These are phyloP conservation scores for Barnettozyma sp. DNA, from an alignment of 805 yeast genomes.

Conservation along the genomic window DNA sequence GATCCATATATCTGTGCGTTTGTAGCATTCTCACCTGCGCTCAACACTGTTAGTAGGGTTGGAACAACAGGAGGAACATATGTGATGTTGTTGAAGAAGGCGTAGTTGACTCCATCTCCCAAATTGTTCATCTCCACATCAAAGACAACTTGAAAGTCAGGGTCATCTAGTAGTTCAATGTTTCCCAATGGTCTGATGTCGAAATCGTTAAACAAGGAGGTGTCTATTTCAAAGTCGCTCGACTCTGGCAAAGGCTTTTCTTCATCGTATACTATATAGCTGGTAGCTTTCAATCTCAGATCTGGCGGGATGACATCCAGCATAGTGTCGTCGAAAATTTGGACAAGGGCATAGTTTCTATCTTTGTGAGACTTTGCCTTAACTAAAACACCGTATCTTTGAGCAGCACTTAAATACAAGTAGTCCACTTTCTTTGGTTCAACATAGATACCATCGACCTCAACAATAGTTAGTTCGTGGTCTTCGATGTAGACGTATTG, in stretches of 20 bases:
- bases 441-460: slow-evolving; percentile 60
- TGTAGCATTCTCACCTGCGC: slow-evolving; percentile 50
- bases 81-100: slow-evolving; percentile 64
- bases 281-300: slow-evolving; percentile 47
- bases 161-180: slow-evolving; percentile 41
- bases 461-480: slow-evolving; percentile 65
- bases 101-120: slow-evolving; percentile 70
- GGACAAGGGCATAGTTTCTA: slow-evolving; percentile 55
- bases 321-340: slow-evolving; percentile 57
- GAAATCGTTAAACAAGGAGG: slow-evolving; percentile 29
- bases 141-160: slow-evolving; percentile 55
- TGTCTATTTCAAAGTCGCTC: slow-evolving; percentile 12
- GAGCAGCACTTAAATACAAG: slow-evolving; percentile 70
- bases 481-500: slow-evolving; percentile 64
- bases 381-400: slow-evolving; percentile 66
- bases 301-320: slow-evolving; percentile 61
- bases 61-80: slow-evolving; percentile 67
- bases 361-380: slow-evolving; percentile 40
- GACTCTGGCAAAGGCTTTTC: slow-evolving; percentile 26
- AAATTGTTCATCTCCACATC: slow-evolving; percentile 60
- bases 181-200: slow-evolving; percentile 37
- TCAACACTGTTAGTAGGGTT: slow-evolving; percentile 53
- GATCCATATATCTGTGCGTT: slow-evolving; percentile 66
- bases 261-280: slow-evolving; percentile 45
- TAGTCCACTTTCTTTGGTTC: slow-evolving; percentile 49